Conservation (phyloP, 768 basidiomycete genomes). For the Mrakia blollopis region DNA sequence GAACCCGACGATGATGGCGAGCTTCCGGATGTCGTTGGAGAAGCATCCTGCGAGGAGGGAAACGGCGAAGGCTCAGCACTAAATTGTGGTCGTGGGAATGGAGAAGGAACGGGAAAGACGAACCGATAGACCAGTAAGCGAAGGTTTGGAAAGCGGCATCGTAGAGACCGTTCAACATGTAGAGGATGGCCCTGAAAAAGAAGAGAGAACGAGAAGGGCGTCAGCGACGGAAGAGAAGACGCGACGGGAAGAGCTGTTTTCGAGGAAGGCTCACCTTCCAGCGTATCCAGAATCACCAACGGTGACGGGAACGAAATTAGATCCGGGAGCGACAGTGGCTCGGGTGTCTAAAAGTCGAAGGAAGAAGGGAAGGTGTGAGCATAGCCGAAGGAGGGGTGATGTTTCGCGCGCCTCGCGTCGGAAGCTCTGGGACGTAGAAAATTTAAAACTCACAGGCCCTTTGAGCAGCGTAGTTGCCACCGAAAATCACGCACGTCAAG, state of each 20-base stretch:
- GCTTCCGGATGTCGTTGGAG: conserved; percentile 73
- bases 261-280: not conserved
- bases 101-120: not conserved
- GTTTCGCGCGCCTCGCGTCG: too few species aligned
- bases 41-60: conserved; percentile 55
- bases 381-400: too few species aligned
- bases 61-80: not conserved
- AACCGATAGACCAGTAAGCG: not conserved
- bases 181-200: not conserved
- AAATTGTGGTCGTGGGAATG: too few species aligned
- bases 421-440: too few species aligned
- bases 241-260: not conserved
- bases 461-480: conserved; percentile 5
- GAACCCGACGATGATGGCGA: conserved; percentile 74
- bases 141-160: conserved; percentile 7
- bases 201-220: not conserved
- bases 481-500: not conserved
- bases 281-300: not conserved
- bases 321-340: too few species aligned
- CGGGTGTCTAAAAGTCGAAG: too few species aligned
- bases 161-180: conserved; percentile 5
- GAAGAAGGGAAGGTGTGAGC: too few species aligned
- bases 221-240: not conserved
- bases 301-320: not conserved
- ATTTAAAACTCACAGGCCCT: too few species aligned